phyloP scores from a whole-genome alignment of 768 basidiomycete genomes.

The Brasilioporus rufonigricans region DNA sequence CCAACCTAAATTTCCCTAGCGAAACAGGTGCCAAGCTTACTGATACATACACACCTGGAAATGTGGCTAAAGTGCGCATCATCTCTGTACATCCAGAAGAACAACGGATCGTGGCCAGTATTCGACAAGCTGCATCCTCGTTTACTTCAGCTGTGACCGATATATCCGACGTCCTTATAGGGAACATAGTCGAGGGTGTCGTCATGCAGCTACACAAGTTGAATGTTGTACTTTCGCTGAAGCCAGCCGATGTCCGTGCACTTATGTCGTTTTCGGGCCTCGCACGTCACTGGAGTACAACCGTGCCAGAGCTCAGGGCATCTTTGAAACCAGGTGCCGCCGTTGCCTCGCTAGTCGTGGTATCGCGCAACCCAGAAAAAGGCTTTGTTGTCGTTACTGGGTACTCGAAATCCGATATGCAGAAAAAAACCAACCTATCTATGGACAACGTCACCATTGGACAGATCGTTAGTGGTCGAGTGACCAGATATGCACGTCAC shows the following conservation, averaged over 20 bases:
- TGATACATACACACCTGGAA: slow-evolving; percentile 73
- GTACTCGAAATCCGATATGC: slow-evolving; percentile 55
- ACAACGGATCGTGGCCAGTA: slow-evolving; percentile 75
- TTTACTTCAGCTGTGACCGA: slow-evolving; percentile 51
- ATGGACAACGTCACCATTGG: slow-evolving; percentile 69
- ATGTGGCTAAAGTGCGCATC: slow-evolving; percentile 82
- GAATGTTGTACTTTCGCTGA: slow-evolving; percentile 72
- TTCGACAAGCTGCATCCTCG: slow-evolving; percentile 69
- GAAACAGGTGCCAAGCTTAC: slow-evolving; percentile 60
- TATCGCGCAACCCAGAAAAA: slow-evolving; percentile 83
- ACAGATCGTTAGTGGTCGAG: slow-evolving; percentile 76
- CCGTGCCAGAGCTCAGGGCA: slow-evolving; percentile 62
- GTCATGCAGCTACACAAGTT: slow-evolving; percentile 85
- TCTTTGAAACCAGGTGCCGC: slow-evolving; percentile 65
- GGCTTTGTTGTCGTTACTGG: slow-evolving; percentile 83
- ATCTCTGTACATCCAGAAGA: slow-evolving; percentile 57
- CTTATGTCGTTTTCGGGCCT: slow-evolving; percentile 86
- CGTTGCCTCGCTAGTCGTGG: slow-evolving; percentile 79
- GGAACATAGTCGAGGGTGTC: slow-evolving; percentile 65
- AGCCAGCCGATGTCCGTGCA: slow-evolving; percentile 68
- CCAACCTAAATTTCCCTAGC: slow-evolving; percentile 38
- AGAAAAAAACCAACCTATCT: slow-evolving; percentile 51
- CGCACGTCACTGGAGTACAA: slow-evolving; percentile 72
- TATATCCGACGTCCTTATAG: slow-evolving; percentile 74
- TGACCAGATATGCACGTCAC: slow-evolving; percentile 66